These are phyloP conservation scores for Stephania japonica DNA, from an alignment of 164 flowering plant genomes.

Conservation along the genomic window DNA sequence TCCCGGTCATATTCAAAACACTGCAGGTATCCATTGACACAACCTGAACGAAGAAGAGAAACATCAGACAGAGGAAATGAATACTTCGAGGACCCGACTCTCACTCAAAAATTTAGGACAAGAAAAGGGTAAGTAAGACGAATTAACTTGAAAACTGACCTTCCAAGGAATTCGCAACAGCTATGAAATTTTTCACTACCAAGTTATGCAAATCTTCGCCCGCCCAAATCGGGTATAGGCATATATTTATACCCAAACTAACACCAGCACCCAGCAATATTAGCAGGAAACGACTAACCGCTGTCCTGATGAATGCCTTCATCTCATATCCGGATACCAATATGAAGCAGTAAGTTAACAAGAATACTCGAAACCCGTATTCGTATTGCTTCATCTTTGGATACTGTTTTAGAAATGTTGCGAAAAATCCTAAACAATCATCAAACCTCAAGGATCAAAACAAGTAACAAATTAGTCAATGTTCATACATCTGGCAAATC, in stretches of 20 bases:
- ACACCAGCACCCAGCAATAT: constrained; percentile 74
- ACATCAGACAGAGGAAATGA: neutral
- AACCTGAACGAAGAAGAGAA: constrained; percentile 34
- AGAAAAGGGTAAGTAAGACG: neutral
- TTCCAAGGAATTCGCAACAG: constrained; percentile 67
- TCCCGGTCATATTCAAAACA: constrained; percentile 40
- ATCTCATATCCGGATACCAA: constrained; percentile 58
- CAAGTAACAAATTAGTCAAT: neutral
- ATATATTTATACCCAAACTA: constrained; percentile 51
- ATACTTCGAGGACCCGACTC: no score
- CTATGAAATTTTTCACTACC: constrained; percentile 69
- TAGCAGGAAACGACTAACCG: constrained; percentile 52
- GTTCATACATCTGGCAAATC: neutral
- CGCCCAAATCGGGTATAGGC: constrained; percentile 83
- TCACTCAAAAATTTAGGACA: neutral
- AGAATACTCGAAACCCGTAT: constrained; percentile 83
- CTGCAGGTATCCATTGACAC: constrained; percentile 62
- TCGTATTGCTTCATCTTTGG: constrained; percentile 79
- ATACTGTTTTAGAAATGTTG: constrained; percentile 49
- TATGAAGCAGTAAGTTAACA: constrained; percentile 71
- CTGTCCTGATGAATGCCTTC: constrained; percentile 57
- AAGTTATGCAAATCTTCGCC: constrained; percentile 85
- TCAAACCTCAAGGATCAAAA: neutral
- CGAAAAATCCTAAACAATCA: constrained; percentile 41
- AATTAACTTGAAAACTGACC: constrained; percentile 26